Base-by-base conservation (phyloP, 768 basidiomycete genomes). In the Pholiota molesta region DNA sequence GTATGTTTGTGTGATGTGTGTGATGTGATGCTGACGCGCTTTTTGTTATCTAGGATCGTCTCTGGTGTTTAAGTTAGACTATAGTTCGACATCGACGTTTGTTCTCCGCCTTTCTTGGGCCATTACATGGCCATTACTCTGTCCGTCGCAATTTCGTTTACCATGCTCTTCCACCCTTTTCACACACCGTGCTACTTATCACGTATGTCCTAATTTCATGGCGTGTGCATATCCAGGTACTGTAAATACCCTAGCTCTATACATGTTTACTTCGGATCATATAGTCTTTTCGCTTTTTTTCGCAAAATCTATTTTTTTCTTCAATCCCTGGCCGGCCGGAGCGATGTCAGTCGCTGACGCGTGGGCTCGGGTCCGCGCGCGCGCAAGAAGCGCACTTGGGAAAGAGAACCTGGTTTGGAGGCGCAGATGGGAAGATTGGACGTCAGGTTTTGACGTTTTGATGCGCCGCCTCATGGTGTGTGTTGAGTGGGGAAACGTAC, bases 41-140 rank as follows among this genome's bases (percentile, higher is more conserved):
- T 63, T 61, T 59, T 57, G 47, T 35, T 57, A 45, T 55, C 14
- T 64, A 74, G 73, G 72, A 76, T 76, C 59, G 73, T 75, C 21
- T 69, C 73, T 54, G 72, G 74, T 63, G 71, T 75, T 45, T 74
- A 71, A 70, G 59, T 62, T 16, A 17, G 45, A 31, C 52, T 29
- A 21, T n/a, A 55, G 17, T 51, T 19, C 60, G 40, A 55, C 29
- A 23, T 54, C 42, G 37, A 37, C 33, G 59, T 45, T 56, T 23
- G 31, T n/a, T n/a, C 40, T 21, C 45, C 57, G 39, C 35, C 45
- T 53, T 52, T 33, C 35, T 55, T 29, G 35, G 47, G 51, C 10
- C 42, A 31, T 39, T 55, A 40, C 26, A 16, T 26, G 28, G 39
- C 14, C 37, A 37, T 26, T 26, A 26, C 26, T 26, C 26, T 26